Evolutionary conservation across 2,329 filamentous ascomycete species (phyloP).

Genomic region (Dothistroma septosporum): DNA sequence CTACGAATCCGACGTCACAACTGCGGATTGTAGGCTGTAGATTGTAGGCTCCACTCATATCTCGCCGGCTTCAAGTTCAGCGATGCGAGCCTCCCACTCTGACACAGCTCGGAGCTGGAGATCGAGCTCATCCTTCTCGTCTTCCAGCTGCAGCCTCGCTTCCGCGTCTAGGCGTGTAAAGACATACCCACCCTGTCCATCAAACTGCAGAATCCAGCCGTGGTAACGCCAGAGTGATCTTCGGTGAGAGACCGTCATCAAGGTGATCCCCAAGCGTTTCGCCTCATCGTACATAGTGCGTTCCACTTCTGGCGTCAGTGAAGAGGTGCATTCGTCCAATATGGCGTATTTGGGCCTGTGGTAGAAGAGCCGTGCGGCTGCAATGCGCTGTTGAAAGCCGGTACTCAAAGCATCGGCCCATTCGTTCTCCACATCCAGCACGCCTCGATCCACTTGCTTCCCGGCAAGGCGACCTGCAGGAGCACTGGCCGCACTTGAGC

Average conservation of each 20-base stretch:
- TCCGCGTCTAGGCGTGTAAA: conserved; percentile 91
- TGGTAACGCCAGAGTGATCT: conserved; percentile 96
- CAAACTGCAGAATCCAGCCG: conserved; percentile 89
- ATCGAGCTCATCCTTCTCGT: conserved; percentile 94
- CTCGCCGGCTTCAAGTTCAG: conserved; percentile 56
- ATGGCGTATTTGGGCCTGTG: conserved; percentile 91
- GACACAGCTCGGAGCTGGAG: conserved; percentile 78
- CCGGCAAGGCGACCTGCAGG: conserved; percentile 14
- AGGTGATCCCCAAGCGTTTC: conserved; percentile 82
- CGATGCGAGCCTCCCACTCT: conserved; percentile 79
- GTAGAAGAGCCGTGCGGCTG: conserved; percentile 94
- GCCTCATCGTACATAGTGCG: conserved; percentile 96
- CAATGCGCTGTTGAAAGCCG: conserved; percentile 90
- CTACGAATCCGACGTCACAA: too few species aligned
- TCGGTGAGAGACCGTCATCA: conserved; percentile 94
- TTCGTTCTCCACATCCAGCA: conserved; percentile 92
- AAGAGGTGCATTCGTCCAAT: conserved; percentile 92
- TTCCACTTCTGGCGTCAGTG: conserved; percentile 91
- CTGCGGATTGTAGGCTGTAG: background rate
- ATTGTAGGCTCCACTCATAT: background rate
- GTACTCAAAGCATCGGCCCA: conserved; percentile 93
- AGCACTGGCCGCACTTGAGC: conserved; percentile 11
- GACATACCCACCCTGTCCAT: conserved; percentile 85
- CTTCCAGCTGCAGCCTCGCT: conserved; percentile 76
- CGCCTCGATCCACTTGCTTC: conserved; percentile 33